A percentile compares a stretch with the other conserved stretches of the same genome.
phyloP scores from a whole-genome alignment of 2,329 filamentous ascomycete species.

The Bimuria novae-zelandiae region DNA sequence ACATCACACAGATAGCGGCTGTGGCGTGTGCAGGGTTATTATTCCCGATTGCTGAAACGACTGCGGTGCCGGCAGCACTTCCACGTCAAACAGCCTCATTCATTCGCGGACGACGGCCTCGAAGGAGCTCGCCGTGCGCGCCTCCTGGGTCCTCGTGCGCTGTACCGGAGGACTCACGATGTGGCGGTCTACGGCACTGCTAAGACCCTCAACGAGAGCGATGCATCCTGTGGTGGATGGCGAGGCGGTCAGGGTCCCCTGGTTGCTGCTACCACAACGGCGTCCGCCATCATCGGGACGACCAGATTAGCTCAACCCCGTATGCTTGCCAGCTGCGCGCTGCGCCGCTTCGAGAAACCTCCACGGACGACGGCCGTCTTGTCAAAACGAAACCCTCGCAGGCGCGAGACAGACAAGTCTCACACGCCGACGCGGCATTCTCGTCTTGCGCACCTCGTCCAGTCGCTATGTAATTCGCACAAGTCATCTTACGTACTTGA shows the following conservation, averaged over 20 bases:
- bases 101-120: neutral
- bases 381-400: neutral
- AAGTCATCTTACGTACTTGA: constrained; percentile 24
- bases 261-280: too few relatives aligned
- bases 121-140: neutral
- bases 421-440: neutral
- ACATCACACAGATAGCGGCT: constrained; percentile 9
- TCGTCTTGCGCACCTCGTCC: neutral
- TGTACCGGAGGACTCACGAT: neutral
- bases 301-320: constrained; percentile 11
- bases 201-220: too few relatives aligned
- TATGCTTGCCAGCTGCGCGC: constrained; percentile 10
- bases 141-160: too few relatives aligned
- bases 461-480: too few relatives aligned
- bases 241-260: constrained; percentile 5
- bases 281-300: constrained; percentile 2
- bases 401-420: too few relatives aligned
- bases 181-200: too few relatives aligned
- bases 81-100: constrained; percentile 7
- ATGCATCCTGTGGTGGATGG: too few relatives aligned
- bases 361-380: constrained; percentile 11
- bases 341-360: constrained; percentile 21
- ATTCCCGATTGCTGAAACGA: constrained; percentile 27
- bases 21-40: constrained; percentile 16
- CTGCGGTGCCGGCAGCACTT: constrained; percentile 11